Conservation (phyloP, 768 basidiomycete species). For the Tylopilus cervinicoccineus region DNA sequence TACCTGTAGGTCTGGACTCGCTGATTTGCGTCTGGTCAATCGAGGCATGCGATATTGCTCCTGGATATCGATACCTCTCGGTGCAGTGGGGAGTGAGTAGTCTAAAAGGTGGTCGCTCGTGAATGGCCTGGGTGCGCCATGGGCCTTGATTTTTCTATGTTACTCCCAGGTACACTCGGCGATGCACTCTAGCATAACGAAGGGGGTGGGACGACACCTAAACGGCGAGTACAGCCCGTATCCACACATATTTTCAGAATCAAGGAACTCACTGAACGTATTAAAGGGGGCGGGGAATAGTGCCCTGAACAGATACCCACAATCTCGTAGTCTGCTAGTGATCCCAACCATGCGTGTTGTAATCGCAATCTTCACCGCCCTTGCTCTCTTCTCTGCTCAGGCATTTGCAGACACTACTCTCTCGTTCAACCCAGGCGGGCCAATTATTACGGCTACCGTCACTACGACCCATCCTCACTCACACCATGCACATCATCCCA, state of each 20-base stretch:
- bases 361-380: neutral
- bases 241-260: neutral
- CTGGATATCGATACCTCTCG: too few species aligned
- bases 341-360: neutral
- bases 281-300: neutral
- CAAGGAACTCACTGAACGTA: neutral
- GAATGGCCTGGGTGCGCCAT: too few species aligned
- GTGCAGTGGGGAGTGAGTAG: too few species aligned
- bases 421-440: neutral
- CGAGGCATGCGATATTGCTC: too few species aligned
- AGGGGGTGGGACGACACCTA: neutral
- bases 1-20: neutral
- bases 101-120: too few species aligned
- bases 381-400: neutral
- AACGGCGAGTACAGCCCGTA: neutral
- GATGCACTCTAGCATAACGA: neutral
- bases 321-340: neutral
- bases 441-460: neutral
- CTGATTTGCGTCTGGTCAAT: too few species aligned
- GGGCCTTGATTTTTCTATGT: too few species aligned
- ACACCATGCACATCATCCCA: neutral
- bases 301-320: neutral
- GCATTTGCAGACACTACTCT: neutral
- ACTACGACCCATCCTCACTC: neutral
- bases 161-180: neutral